Conservation (phyloP, 2,329 filamentous ascomycete species). For the Fusarium avenaceum region DNA sequence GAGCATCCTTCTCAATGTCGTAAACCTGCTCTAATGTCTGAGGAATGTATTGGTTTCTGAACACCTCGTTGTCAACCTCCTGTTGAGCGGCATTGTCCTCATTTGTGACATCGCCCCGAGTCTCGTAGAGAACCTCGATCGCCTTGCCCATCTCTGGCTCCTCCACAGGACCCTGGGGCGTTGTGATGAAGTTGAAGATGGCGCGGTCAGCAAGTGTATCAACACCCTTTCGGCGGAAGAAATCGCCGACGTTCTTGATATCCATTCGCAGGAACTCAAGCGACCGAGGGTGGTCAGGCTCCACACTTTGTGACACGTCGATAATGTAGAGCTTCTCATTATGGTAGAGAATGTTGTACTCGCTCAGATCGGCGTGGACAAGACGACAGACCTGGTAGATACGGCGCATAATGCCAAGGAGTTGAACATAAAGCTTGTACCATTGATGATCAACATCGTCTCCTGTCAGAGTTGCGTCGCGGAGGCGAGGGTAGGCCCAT, state of each 20-base stretch:
- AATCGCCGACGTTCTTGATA: slow-evolving; percentile 95
- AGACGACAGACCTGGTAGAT: slow-evolving; percentile 94
- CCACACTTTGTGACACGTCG: slow-evolving; percentile 96
- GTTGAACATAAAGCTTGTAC: slow-evolving; percentile 82
- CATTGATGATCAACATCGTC: slow-evolving; percentile 79
- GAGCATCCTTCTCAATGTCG: slow-evolving; percentile 91
- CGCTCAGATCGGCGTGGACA: slow-evolving; percentile 95
- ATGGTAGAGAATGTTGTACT: slow-evolving; percentile 97
- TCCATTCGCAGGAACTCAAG: slow-evolving; percentile 98
- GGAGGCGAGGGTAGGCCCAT: slow-evolving; percentile 87
- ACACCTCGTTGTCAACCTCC: slow-evolving; percentile 90
- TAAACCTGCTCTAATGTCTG: slow-evolving; percentile 97
- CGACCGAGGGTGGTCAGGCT: slow-evolving; percentile 93
- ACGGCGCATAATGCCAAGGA: slow-evolving; percentile 88
- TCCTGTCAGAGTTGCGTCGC: slow-evolving; percentile 82
- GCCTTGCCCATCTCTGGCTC: slow-evolving; percentile 71
- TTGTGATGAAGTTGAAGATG: slow-evolving; percentile 87
- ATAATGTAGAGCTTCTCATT: slow-evolving; percentile 88
- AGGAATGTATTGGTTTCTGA: slow-evolving; percentile 95
- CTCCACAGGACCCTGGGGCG: slow-evolving; percentile 69
- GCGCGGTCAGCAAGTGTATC: slow-evolving; percentile 82
- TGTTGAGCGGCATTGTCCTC: slow-evolving; percentile 69
- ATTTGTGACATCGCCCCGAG: slow-evolving; percentile 63
- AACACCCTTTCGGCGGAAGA: slow-evolving; percentile 89
- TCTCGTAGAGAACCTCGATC: slow-evolving; percentile 76